Conservation (phyloP, 768 basidiomycete genomes). For the Tricholoma furcatifolium region DNA sequence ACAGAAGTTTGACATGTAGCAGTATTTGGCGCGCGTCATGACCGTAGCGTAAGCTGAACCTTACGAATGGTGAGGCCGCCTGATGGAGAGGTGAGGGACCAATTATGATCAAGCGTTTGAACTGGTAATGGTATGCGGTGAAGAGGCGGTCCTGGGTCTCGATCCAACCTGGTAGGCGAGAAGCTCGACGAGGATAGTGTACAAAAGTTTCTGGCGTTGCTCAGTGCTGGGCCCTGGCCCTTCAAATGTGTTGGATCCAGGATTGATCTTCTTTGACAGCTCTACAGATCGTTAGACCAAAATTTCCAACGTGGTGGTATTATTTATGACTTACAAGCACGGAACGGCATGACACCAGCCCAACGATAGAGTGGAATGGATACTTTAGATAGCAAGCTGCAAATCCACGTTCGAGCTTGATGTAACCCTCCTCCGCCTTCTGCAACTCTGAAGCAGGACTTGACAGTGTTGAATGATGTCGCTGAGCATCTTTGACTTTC, state of each 20-base stretch:
- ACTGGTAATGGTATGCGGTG: too few relatives aligned
- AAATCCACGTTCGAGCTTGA: slow-evolving; percentile 95
- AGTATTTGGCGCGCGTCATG: slow-evolving; percentile 3
- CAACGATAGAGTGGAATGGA: slow-evolving; percentile 99
- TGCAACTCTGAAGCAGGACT: slow-evolving; percentile 80
- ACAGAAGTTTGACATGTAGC: not conserved
- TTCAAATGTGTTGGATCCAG: too few relatives aligned
- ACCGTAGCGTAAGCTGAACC: too few relatives aligned
- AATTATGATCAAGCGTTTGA: too few relatives aligned
- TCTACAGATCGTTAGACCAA: slow-evolving; percentile 42
- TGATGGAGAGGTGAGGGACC: too few relatives aligned
- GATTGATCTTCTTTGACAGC: slow-evolving; percentile 96
- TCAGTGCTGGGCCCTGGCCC: too few relatives aligned
- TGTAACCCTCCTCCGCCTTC: slow-evolving; percentile 78
- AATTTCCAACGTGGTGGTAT: slow-evolving; percentile 1
- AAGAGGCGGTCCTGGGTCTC: too few relatives aligned
- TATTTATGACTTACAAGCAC: slow-evolving; percentile 87
- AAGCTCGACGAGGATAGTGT: too few relatives aligned
- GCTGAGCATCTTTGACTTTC: slow-evolving; percentile 92
- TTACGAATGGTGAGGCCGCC: too few relatives aligned
- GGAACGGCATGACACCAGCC: slow-evolving; percentile 98
- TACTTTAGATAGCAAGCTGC: too few relatives aligned
- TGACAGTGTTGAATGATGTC: slow-evolving; percentile 96
- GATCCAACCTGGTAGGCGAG: too few relatives aligned
- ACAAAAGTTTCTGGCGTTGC: too few relatives aligned